These are phyloP conservation scores for Termitomyces bulborhizus DNA, from an alignment of 768 basidiomycete genomes.

Conservation along the genomic window DNA sequence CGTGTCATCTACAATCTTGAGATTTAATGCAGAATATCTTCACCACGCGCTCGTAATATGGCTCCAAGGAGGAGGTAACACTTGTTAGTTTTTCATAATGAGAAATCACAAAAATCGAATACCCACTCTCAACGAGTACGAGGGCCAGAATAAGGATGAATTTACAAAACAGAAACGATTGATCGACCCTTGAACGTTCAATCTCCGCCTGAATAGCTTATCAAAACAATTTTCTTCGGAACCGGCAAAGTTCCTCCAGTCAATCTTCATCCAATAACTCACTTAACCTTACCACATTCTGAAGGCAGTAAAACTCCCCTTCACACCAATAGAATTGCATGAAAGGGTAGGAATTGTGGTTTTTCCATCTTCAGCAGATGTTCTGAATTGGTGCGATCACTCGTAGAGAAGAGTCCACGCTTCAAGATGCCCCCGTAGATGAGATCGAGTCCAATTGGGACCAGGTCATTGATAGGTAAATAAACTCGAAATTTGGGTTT, in stretches of 20 bases:
- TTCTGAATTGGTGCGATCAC: background rate
- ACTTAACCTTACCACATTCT: slow-evolving; percentile 10
- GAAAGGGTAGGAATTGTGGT: slow-evolving; percentile 15
- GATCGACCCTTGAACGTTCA: slow-evolving; percentile 5
- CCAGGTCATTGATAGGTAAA: slow-evolving; percentile 92
- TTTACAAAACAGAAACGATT: background rate
- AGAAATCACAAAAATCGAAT: too few relatives aligned
- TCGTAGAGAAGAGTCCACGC: slow-evolving; percentile 53
- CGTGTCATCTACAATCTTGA: too few relatives aligned
- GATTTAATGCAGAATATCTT: too few relatives aligned
- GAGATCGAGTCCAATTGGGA: slow-evolving; percentile 99
- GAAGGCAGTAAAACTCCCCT: slow-evolving; percentile 25
- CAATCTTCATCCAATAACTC: slow-evolving; percentile 14
- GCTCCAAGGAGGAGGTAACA: too few relatives aligned
- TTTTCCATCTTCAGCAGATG: background rate
- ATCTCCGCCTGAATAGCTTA: slow-evolving; percentile 15
- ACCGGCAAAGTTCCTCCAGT: slow-evolving; percentile 2
- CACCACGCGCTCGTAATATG: too few relatives aligned
- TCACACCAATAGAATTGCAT: slow-evolving; percentile 20
- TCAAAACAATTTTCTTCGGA: slow-evolving; percentile 12
- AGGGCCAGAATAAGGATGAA: background rate
- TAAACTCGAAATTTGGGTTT: slow-evolving; percentile 18
- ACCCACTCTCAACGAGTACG: too few relatives aligned
- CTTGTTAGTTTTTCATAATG: too few relatives aligned
- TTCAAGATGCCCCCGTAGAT: slow-evolving; percentile 73